Evolutionary conservation across 768 basidiomycete species (phyloP), one percentile per base, ranked within the genome.

Genomic region (Leccinum subtestaceum): DNA sequence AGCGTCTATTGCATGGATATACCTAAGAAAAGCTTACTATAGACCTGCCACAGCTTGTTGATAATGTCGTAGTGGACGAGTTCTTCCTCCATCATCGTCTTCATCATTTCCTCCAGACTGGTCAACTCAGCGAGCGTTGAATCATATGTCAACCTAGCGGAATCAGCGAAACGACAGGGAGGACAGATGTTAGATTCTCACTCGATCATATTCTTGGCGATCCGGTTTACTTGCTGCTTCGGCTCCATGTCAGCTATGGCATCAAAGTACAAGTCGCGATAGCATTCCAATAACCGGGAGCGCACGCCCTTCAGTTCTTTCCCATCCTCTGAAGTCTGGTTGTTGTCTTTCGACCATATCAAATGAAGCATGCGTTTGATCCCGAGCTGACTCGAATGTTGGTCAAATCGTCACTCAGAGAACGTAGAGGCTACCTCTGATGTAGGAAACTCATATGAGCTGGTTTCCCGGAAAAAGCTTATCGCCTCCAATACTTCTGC

Each of bases 141-240:
- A 15, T 89, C 85, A 68, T 93, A 95, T 0, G 97, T 98, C 45
- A 89, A 79, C 71, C 96, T 98, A 40, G 53, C 9, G 3, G 19
- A 56, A 40, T 54, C 60, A 43, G 47, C 34, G 48, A 31, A 59
- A 27, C 43, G 52, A 43, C 4, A 40, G 11, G 43, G 31, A 46
- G 48, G 29, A 13, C 4, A 32, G 7, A 34, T 7, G 4, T 27
- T 27, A 1, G 31, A 36, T 25, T 74, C 86, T 32, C 56, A 97
- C 97, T 97, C 92, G 50, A 99, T 92, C 84, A 99, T 91, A 70
- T 98, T 97, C 78, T 93, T 95, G 6, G 96, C 85, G 46, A 99
- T 97, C 13, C 95, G 80, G 65, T 87, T 95, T 59, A 97, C 84
- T 71, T 97, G 92, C 50, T 87, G 87, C 73, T 95, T 94, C 1